Percentiles rank a stretch among this genome's conserved stretches.
phyloP scores from a whole-genome alignment of 768 basidiomycete species.

The Auricularia sp. region DNA sequence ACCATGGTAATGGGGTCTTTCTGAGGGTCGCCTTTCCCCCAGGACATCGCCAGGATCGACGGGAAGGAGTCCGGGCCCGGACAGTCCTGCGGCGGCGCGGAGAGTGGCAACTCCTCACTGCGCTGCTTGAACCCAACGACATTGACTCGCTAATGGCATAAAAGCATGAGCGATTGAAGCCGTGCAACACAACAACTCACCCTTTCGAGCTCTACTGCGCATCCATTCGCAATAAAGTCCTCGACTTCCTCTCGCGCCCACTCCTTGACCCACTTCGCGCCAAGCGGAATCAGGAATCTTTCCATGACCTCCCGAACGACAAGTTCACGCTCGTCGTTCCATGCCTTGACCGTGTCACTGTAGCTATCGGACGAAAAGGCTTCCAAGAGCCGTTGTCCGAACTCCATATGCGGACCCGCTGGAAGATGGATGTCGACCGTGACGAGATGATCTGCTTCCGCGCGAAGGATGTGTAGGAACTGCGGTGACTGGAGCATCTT shows the following conservation, averaged over 20 bases:
- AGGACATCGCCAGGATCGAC: conserved; percentile 81
- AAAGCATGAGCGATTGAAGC: conserved; percentile 3
- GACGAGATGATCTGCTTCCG: conserved; percentile 83
- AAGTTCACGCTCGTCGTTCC: conserved; percentile 79
- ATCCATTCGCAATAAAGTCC: conserved; percentile 62
- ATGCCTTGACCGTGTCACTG: conserved; percentile 75
- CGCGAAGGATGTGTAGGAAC: conserved; percentile 83
- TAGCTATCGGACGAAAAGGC: conserved; percentile 80
- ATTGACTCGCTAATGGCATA: conserved; percentile 9
- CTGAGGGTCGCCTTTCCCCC: conserved; percentile 91
- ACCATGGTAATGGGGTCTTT: conserved; percentile 82
- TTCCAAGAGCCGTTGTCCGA: conserved; percentile 67
- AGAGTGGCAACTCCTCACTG: not conserved
- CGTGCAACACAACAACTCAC: conserved; percentile 35
- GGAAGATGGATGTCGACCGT: conserved; percentile 63
- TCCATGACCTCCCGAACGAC: conserved; percentile 73
- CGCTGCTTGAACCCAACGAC: not conserved
- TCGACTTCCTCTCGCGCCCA: conserved; percentile 86
- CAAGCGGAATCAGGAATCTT: conserved; percentile 74
- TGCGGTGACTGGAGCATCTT: conserved; percentile 65
- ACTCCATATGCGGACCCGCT: conserved; percentile 46
- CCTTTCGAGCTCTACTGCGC: conserved; percentile 56
- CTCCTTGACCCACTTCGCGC: conserved; percentile 81
- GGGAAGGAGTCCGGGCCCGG: conserved; percentile 32
- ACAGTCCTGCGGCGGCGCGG: not conserved